Evolutionary conservation across 75 land plant species (phyloP), one percentile per base, ranked within the genome.

Genomic region (Adiantum capillusveneris): DNA sequence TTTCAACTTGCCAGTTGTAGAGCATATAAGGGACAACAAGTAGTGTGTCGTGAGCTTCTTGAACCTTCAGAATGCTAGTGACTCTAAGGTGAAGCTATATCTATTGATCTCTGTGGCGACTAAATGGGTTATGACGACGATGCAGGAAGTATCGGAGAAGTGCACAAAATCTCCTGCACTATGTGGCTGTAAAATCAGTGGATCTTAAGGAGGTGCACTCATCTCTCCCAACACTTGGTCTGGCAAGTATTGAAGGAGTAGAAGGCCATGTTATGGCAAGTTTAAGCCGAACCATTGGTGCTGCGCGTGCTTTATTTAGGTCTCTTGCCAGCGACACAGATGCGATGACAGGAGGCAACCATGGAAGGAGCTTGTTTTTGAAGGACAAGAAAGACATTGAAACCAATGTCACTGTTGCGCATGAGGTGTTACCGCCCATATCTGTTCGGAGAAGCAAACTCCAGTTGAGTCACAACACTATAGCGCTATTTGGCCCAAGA

Each of bases 101-200:
- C 37, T 34, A 5, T 34, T 3, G 3, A 34, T 34, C 3, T 34
- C 9, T 34, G 3, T 34, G 9, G 9, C 7, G 3, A 34, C 37
- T 34, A 5, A 34, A 34, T 34, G 37, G 9, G 9, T 34, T 34
- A 5, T 6, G 46, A 69, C 72, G 24, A 29, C 13, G 25, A 58
- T 17, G 39, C 77, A 79, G 82, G 48, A 34, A 27, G 31, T 70
- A 75, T 65, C 50, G 36, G 59, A 64, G n/a, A 29, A 74, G 81
- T 61, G 78, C 84, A 18, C 66, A 60, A 59, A 81, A 81, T 71
- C 58, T 81, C 60, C 64, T 74, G 6, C 84, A 81, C 65, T 75
- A 78, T 62, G 55, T 74, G 51, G 78, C 84, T 21, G 41, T 81
- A 26, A 65, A 64, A 43, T 39, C 71, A 31, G 63, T 81, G 25